Conservation (phyloP, 805 yeast species). For the Barnettozyma pratensis region DNA sequence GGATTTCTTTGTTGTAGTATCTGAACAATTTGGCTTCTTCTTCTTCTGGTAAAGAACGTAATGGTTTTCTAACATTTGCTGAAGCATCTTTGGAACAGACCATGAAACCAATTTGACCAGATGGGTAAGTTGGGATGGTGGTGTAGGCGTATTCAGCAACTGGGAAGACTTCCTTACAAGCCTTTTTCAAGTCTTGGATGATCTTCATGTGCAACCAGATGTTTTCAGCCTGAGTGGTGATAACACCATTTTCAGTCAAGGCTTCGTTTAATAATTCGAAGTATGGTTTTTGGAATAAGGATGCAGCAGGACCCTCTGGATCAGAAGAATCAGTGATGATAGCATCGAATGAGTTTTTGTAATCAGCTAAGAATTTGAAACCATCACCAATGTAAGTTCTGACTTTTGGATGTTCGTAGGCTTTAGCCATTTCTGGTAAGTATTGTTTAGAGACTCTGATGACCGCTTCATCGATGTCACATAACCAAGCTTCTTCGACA, state of each 20-base stretch:
- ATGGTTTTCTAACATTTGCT: slow-evolving; percentile 63
- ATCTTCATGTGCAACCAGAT: slow-evolving; percentile 89
- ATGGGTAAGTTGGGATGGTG: slow-evolving; percentile 93
- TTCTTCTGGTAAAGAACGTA: slow-evolving; percentile 56
- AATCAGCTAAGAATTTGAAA: slow-evolving; percentile 85
- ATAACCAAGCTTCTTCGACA: slow-evolving; percentile 84
- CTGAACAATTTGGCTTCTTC: slow-evolving; percentile 62
- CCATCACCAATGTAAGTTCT: slow-evolving; percentile 94
- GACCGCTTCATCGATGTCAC: slow-evolving; percentile 95
- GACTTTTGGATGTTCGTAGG: slow-evolving; percentile 84
- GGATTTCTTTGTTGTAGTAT: slow-evolving; percentile 82
- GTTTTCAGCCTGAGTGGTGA: slow-evolving; percentile 91
- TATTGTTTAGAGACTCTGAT: slow-evolving; percentile 80
- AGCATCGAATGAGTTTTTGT: slow-evolving; percentile 85
- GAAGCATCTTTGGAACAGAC: slow-evolving; percentile 76
- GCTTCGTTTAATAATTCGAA: slow-evolving; percentile 80
- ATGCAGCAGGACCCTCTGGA: slow-evolving; percentile 98
- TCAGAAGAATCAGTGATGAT: slow-evolving; percentile 96
- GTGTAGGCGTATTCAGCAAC: slow-evolving; percentile 88
- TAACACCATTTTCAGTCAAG: slow-evolving; percentile 89
- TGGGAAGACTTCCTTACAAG: slow-evolving; percentile 83
- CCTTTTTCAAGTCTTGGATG: slow-evolving; percentile 75
- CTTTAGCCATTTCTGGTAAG: slow-evolving; percentile 81
- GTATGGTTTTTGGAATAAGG: slow-evolving; percentile 88
- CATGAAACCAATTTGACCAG: slow-evolving; percentile 98